These are phyloP conservation scores for Trichoderma cornu-damae DNA, from an alignment of 2,329 filamentous ascomycete species.

Conservation along the genomic window DNA sequence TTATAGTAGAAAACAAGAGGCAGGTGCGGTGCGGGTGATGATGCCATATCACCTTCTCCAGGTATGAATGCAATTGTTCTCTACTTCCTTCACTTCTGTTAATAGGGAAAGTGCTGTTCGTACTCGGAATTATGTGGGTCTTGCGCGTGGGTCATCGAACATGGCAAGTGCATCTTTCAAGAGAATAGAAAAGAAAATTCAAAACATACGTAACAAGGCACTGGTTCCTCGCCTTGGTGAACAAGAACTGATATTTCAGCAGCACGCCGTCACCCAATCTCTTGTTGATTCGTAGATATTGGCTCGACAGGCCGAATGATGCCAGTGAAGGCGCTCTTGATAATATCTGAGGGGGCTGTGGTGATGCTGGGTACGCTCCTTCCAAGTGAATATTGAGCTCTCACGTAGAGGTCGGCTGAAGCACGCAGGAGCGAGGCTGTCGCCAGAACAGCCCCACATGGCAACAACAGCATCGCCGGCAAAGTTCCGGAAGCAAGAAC, in stretches of 20 bases:
- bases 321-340: conserved; percentile 21
- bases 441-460: conserved; percentile 40
- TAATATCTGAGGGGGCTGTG: conserved; percentile 20
- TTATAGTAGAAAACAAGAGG: neutral
- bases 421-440: conserved; percentile 23
- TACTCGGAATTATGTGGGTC: neutral
- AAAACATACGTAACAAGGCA: conserved; percentile 25
- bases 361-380: conserved; percentile 24
- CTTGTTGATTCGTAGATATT: conserved; percentile 22
- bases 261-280: conserved; percentile 22
- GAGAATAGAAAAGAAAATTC: conserved; percentile 30
- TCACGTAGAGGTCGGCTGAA: conserved; percentile 27
- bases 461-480: conserved; percentile 34
- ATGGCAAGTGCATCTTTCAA: conserved; percentile 37
- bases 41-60: conserved; percentile 3
- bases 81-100: conserved; percentile 1
- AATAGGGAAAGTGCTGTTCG: neutral
- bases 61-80: neutral
- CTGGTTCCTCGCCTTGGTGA: conserved; percentile 27
- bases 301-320: conserved; percentile 26
- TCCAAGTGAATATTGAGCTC: conserved; percentile 26
- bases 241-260: conserved; percentile 26
- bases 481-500: conserved; percentile 28
- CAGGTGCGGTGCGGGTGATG: conserved; percentile 2
- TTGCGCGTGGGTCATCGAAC: conserved; percentile 39